These are phyloP conservation scores for Epichloe sylvatica DNA, from an alignment of 2,329 filamentous ascomycete species.

Conservation along the genomic window DNA sequence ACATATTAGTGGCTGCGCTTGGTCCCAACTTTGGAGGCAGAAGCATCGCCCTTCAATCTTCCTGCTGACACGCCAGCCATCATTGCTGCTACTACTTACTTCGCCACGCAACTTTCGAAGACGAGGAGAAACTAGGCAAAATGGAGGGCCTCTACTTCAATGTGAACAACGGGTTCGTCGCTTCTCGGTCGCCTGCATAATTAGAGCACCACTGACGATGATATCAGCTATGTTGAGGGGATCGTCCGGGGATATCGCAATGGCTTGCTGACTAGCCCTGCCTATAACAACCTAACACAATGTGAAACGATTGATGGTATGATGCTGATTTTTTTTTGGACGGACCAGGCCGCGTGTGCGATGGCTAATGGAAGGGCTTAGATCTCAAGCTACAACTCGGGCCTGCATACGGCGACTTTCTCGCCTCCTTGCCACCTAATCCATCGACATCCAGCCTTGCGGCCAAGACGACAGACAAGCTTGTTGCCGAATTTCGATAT, in stretches of 20 bases:
- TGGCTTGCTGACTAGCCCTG: conserved; percentile 72
- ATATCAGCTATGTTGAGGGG: conserved; percentile 77
- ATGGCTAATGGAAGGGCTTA: conserved; percentile 22
- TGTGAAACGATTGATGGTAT: conserved; percentile 93
- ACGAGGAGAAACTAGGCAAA: not conserved
- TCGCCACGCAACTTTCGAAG: not conserved
- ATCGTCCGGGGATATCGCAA: conserved; percentile 96
- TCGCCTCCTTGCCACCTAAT: conserved; percentile 84
- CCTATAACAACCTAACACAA: conserved; percentile 92
- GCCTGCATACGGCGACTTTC: conserved; percentile 93
- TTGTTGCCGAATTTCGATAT: conserved; percentile 94
- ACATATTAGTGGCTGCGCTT: not conserved
- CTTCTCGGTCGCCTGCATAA: conserved; percentile 5
- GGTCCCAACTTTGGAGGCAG: not conserved
- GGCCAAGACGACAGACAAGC: conserved; percentile 91
- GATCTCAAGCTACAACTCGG: conserved; percentile 97
- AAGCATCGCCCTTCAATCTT: not conserved
- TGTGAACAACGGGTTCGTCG: conserved; percentile 70
- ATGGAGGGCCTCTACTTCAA: conserved; percentile 96
- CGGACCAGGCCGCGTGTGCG: not conserved
- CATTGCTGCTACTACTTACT: not conserved
- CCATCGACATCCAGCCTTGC: conserved; percentile 92
- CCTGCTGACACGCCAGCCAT: not conserved
- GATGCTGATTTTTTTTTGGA: not conserved
- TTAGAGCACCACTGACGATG: conserved; percentile 17